A percentile compares a stretch with the other conserved stretches of the same genome.
Conservation (phyloP, 2,329 filamentous ascomycete genomes). For the Diaporthe helianthi region DNA sequence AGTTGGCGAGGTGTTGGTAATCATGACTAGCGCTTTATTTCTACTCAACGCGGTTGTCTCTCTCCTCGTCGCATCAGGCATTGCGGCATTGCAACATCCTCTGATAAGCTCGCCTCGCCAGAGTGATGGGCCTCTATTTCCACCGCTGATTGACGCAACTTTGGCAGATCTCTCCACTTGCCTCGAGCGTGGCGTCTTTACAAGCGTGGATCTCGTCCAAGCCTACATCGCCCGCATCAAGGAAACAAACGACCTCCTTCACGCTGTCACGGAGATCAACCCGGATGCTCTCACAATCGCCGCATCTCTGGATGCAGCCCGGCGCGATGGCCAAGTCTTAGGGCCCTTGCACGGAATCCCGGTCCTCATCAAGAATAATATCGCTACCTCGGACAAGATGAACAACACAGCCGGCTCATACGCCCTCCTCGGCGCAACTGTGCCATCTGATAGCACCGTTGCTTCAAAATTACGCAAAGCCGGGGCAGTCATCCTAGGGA, state of each 20-base stretch:
- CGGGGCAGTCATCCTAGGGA: conserved; percentile 69
- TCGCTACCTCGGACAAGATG: conserved; percentile 66
- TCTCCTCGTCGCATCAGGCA: background rate
- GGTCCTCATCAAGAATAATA: conserved; percentile 71
- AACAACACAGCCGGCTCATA: conserved; percentile 67
- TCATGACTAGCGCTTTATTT: background rate
- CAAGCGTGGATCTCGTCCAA: conserved; percentile 34
- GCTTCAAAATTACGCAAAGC: conserved; percentile 63
- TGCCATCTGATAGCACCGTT: conserved; percentile 62
- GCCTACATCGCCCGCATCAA: conserved; percentile 39
- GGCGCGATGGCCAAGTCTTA: conserved; percentile 39
- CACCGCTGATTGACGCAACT: conserved; percentile 43
- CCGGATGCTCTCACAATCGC: conserved; percentile 46
- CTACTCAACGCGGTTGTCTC: background rate
- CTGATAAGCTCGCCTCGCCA: background rate
- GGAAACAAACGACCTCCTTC: conserved; percentile 40
- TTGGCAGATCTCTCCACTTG: conserved; percentile 44
- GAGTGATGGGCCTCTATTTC: conserved; percentile 36
- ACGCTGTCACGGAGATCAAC: conserved; percentile 46
- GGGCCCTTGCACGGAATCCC: conserved; percentile 67
- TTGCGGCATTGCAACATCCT: background rate
- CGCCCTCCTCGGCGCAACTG: conserved; percentile 60
- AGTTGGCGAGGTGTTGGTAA: background rate
- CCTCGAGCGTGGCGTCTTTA: conserved; percentile 39
- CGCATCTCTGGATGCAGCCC: conserved; percentile 42